These are phyloP conservation scores for Orbilia brochopaga DNA, from an alignment of 2,329 filamentous ascomycete species.

Conservation along the genomic window DNA sequence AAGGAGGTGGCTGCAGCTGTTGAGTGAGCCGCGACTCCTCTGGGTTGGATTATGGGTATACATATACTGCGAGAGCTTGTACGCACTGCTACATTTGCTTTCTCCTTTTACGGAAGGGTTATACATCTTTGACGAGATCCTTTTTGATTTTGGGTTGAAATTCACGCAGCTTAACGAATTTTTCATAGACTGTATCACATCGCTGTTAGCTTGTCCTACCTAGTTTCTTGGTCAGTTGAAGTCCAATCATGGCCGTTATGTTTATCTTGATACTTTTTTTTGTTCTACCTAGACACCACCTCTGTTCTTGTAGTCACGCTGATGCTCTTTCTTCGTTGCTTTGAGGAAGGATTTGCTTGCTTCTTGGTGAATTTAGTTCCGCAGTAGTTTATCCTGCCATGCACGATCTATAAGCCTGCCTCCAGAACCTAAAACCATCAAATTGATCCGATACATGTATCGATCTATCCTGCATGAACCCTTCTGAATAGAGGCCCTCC, in stretches of 20 bases:
- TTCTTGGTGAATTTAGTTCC: slow-evolving; percentile 5
- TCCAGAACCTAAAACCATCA: too few relatives aligned
- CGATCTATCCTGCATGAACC: too few relatives aligned
- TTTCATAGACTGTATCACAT: background rate
- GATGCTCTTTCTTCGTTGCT: background rate
- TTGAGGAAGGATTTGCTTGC: too few relatives aligned
- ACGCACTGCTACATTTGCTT: background rate
- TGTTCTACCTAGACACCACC: slow-evolving; percentile 1
- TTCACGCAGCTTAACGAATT: background rate
- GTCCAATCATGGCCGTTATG: background rate
- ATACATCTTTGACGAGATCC: too few relatives aligned
- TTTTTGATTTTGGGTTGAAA: background rate
- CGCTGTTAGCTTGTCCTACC: background rate
- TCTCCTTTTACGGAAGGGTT: background rate
- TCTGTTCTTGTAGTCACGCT: background rate
- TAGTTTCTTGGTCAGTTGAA: background rate
- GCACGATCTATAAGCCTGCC: too few relatives aligned
- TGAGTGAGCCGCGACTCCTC: slow-evolving; percentile 3
- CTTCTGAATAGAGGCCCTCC: too few relatives aligned
- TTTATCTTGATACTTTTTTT: background rate
- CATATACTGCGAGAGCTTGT: background rate
- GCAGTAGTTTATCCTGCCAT: too few relatives aligned
- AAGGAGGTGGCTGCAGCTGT: slow-evolving; percentile 32
- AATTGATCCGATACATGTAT: too few relatives aligned
- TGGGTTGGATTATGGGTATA: too few relatives aligned